These are phyloP conservation scores for Picea abies DNA, from an alignment of 83 land plant species.

Conservation along the genomic window DNA sequence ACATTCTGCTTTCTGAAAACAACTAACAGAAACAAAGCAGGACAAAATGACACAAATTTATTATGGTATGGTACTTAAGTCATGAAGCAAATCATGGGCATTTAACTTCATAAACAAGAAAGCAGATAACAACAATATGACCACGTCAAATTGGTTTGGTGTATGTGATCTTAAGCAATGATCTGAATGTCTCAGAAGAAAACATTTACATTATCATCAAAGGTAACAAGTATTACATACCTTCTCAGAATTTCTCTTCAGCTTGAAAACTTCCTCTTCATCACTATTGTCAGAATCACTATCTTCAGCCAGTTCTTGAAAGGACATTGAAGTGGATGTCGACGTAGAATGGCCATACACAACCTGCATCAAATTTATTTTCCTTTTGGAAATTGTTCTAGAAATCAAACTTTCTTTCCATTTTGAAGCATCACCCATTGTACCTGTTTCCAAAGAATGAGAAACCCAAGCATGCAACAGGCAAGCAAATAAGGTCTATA, in stretches of 20 bases:
- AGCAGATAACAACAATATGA: background rate
- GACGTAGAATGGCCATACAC: conserved; percentile 77
- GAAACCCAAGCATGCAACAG: conserved; percentile 5
- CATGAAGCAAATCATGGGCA: background rate
- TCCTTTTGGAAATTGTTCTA: conserved; percentile 39
- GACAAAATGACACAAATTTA: too few species aligned
- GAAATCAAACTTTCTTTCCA: conserved; percentile 82
- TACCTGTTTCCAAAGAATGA: conserved; percentile 27
- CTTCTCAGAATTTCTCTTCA: conserved; percentile 62
- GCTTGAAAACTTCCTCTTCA: conserved; percentile 86
- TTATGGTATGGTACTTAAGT: background rate
- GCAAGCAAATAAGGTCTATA: background rate
- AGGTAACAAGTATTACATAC: conserved; percentile 27
- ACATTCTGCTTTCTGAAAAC: background rate
- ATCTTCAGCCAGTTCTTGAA: conserved; percentile 31
- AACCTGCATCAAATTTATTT: conserved; percentile 75
- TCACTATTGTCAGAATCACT: conserved; percentile 65
- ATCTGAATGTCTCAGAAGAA: background rate
- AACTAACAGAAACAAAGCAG: conserved; percentile 1
- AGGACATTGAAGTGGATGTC: conserved; percentile 19
- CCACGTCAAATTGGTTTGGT: background rate
- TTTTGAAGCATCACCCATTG: conserved; percentile 68
- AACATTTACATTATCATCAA: background rate
- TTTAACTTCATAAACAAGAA: background rate
- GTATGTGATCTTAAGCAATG: background rate